Evolutionary conservation across 768 basidiomycete genomes (phyloP), one percentile per base, ranked within the genome.

Genomic region (Crepidotus variabilis): DNA sequence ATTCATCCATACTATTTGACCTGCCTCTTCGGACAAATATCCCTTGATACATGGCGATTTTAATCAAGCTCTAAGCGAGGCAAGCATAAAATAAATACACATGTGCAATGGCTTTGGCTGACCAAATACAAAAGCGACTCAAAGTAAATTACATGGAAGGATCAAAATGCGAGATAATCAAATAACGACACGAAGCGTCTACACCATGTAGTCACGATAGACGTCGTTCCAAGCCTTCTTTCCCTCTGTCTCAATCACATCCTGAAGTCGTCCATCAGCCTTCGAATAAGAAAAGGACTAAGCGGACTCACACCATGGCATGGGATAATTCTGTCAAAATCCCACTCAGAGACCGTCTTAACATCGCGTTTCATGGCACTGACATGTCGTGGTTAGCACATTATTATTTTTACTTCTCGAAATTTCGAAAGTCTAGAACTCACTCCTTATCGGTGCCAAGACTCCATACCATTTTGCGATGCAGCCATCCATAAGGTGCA

Each of bases 311-410:
- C 78, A 24, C 74, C 75, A 67, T 90, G 88, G 60, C 88, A 90
- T 56, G 87, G 86, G 46, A 90, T 89, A 60, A 90, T 85, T 46
- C 84, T 73, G 5, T 85, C 77, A 64, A 90, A 89, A 60, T 86
- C 83, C 92, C 92, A 93, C 0, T 69, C 75, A 1, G 81, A 76
- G 2, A 93, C 89, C 1, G 76, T 83, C 61, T 77, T 80, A 5
- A 80, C 84, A 59, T 88, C 85, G 20, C 80, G 75, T 47, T 75
- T 76, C 87, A 90, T 28, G 8, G 28, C 28, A 4, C 28, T 28
- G 28, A 4, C 28, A 28, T 3, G 28, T 28, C 28, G 28, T 28
- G 28, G 28, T 28, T 28, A 28, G 28, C 28, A 39, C 9, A 20
- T 18, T 20, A 2, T 34, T n/a, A 2, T 24, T 13, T 2, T 6